A percentile compares a stretch with the other conserved stretches of the same genome.
Conservation (phyloP, 2,329 filamentous ascomycete genomes). For the Phialophora chinensis region DNA sequence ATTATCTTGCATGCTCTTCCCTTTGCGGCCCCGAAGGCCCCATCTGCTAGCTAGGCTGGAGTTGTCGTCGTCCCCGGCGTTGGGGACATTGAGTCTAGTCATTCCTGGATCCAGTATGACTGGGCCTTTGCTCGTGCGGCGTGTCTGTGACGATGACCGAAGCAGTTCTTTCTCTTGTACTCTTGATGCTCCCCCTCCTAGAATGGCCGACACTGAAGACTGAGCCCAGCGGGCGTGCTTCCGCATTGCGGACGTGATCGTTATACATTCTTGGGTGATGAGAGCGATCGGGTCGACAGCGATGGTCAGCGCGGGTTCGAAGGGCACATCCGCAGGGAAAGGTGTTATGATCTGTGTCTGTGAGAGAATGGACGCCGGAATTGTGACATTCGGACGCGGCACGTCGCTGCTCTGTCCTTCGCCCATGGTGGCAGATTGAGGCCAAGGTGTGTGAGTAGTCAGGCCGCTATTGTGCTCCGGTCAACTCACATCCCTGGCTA, state of each 20-base stretch:
- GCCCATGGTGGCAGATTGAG: slow-evolving; percentile 4
- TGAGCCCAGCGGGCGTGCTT: slow-evolving; percentile 96
- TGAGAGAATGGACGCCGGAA: slow-evolving; percentile 8
- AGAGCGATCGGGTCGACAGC: slow-evolving; percentile 89
- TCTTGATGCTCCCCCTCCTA: slow-evolving; percentile 70
- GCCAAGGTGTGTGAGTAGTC: background rate
- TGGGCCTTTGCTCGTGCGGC: slow-evolving; percentile 23
- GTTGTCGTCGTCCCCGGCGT: slow-evolving; percentile 48
- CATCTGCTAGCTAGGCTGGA: slow-evolving; percentile 76
- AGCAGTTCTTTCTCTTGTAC: slow-evolving; percentile 52
- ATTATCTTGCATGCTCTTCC: slow-evolving; percentile 96
- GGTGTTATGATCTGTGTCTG: slow-evolving; percentile 17
- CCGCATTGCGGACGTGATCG: slow-evolving; percentile 96
- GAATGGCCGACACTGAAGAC: slow-evolving; percentile 92
- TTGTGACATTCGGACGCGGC: slow-evolving; percentile 17
- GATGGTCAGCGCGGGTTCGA: slow-evolving; percentile 53
- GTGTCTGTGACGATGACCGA: slow-evolving; percentile 41
- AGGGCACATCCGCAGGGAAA: slow-evolving; percentile 15
- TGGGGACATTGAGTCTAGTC: slow-evolving; percentile 33
- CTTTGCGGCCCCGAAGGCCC: slow-evolving; percentile 92
- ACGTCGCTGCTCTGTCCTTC: slow-evolving; percentile 11
- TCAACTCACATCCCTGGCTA: background rate
- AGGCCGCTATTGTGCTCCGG: background rate
- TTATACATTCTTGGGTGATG: slow-evolving; percentile 98
- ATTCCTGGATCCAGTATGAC: slow-evolving; percentile 29